A percentile compares a stretch with the other conserved stretches of the same genome.
Evolutionary conservation across 208 protist genomes (phyloP).

Genomic region (Angomonas ambiguus): DNA sequence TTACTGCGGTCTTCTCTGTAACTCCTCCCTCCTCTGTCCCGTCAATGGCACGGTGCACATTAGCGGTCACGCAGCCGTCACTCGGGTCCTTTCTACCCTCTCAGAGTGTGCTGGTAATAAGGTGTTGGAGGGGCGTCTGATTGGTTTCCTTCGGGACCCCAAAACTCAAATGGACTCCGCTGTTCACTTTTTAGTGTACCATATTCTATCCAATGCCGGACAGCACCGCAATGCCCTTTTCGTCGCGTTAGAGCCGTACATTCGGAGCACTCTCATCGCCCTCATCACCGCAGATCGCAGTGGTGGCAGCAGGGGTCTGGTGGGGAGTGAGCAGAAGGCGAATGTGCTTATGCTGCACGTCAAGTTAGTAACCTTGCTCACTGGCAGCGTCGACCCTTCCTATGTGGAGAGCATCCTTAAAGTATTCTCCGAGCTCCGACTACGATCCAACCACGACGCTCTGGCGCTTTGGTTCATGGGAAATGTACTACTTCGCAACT

Average conservation of each 20-base stretch:
- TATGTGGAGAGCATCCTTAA: slow-evolving; percentile 83
- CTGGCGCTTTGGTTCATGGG: slow-evolving; percentile 86
- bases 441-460: slow-evolving; percentile 86
- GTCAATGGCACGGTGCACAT: slow-evolving; percentile 81
- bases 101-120: slow-evolving; percentile 79
- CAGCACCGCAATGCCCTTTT: slow-evolving; percentile 82
- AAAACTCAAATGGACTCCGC: slow-evolving; percentile 70
- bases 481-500: slow-evolving; percentile 79
- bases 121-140: slow-evolving; percentile 64
- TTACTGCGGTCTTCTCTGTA: slow-evolving; percentile 63
- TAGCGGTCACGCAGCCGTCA: slow-evolving; percentile 56
- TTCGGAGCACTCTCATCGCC: slow-evolving; percentile 77
- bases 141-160: slow-evolving; percentile 70
- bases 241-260: slow-evolving; percentile 78
- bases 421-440: slow-evolving; percentile 64
- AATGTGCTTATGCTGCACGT: slow-evolving; percentile 88
- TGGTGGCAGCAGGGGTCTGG: slow-evolving; percentile 33
- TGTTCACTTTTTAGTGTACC: slow-evolving; percentile 80
- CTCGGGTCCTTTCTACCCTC: slow-evolving; percentile 72
- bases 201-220: slow-evolving; percentile 81
- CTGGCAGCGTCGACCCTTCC: slow-evolving; percentile 65
- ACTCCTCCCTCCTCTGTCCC: slow-evolving; percentile 58
- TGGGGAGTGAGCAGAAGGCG: slow-evolving; percentile 77
- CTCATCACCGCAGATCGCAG: slow-evolving; percentile 61
- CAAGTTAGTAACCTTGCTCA: slow-evolving; percentile 75